Evolutionary conservation across 345 rosid species (phyloP).

Genomic region (Camelina sativa): DNA sequence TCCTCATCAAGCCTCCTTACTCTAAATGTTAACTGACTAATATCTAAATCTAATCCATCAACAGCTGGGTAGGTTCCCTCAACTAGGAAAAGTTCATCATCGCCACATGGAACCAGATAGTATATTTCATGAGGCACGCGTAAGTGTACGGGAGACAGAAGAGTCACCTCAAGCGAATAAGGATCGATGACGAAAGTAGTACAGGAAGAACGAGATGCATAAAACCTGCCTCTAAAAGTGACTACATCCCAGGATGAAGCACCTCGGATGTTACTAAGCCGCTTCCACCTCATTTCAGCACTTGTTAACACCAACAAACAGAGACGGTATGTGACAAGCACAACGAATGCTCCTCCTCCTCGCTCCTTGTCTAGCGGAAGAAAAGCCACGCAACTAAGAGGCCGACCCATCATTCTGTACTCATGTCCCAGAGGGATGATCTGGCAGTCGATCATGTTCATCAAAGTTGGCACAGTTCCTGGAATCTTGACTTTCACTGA

Average conservation of each 20-base stretch:
- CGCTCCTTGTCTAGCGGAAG: background rate
- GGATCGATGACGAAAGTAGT: background rate
- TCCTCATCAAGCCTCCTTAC: background rate
- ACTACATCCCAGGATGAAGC: background rate
- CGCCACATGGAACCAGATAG: background rate
- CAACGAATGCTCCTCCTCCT: background rate
- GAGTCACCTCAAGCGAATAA: background rate
- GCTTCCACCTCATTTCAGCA: background rate
- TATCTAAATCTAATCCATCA: background rate
- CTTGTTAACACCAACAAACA: background rate
- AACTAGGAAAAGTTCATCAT: background rate
- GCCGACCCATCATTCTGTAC: background rate
- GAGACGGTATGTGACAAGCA: background rate
- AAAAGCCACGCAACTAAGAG: background rate
- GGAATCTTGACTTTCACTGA: background rate
- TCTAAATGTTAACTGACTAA: background rate
- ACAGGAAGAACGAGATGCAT: background rate
- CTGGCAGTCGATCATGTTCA: background rate
- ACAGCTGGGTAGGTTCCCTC: background rate
- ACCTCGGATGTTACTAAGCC: too few species aligned
- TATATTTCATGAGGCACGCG: background rate
- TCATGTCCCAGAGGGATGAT: constrained; percentile 13
- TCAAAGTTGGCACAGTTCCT: background rate
- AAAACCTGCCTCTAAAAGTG: background rate
- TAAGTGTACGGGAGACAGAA: too few species aligned